Evolutionary conservation across 1,139 yeast species (phyloP).

Genomic region (Debaryomycetaceae sp.): DNA sequence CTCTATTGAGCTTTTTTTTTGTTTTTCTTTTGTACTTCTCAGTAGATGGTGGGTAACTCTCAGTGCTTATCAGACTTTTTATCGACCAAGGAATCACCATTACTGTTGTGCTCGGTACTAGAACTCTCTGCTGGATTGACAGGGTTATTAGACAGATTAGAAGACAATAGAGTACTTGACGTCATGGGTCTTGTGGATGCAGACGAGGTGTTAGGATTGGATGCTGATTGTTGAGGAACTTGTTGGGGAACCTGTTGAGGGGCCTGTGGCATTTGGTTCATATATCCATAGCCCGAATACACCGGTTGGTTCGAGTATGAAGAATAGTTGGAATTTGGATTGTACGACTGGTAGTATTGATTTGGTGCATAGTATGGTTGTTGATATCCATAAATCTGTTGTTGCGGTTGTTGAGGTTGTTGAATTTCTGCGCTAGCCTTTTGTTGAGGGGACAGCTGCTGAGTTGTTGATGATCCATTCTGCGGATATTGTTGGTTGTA

Average conservation of each 20-base stretch:
- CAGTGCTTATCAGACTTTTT: slow-evolving; percentile 1
- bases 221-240: slow-evolving; percentile 5
- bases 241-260: slow-evolving; percentile 12
- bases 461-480: slow-evolving; percentile 5
- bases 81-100: slow-evolving; percentile 2
- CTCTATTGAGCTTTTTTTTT: no score
- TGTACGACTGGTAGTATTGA: slow-evolving; percentile 21
- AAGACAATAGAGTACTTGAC: not conserved
- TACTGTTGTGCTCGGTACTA: slow-evolving; percentile 2
- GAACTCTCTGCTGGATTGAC: slow-evolving; percentile 1
- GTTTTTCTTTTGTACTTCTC: no score
- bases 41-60: not conserved
- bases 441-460: slow-evolving; percentile 13
- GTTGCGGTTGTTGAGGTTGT: slow-evolving; percentile 10
- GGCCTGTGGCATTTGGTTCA: slow-evolving; percentile 9
- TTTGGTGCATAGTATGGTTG: slow-evolving; percentile 22
- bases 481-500: slow-evolving; percentile 15
- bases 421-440: slow-evolving; percentile 7
- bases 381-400: slow-evolving; percentile 15
- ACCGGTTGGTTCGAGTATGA: slow-evolving; percentile 19
- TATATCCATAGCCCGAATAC: slow-evolving; percentile 18
- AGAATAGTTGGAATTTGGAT: slow-evolving; percentile 18
- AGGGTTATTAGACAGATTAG: not conserved
- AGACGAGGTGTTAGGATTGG: slow-evolving; percentile 3
- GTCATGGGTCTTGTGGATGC: slow-evolving; percentile 3